A percentile compares a stretch with the other conserved stretches of the same genome.
phyloP scores from a whole-genome alignment of 106 monocot species.

The Apostasia shenzhenica region DNA sequence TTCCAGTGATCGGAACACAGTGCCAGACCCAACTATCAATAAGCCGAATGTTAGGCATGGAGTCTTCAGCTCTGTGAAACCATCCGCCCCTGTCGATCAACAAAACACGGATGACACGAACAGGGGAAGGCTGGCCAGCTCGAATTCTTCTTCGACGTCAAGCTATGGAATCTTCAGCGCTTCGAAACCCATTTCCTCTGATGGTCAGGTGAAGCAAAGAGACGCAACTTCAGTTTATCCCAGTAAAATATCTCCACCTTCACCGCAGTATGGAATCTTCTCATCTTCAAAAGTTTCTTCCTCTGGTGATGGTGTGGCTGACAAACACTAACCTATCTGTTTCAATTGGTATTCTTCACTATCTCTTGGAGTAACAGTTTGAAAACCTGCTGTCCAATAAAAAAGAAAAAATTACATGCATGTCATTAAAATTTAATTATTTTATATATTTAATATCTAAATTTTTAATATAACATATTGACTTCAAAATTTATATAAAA shows the following conservation, averaged over 20 bases:
- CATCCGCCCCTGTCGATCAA: neutral
- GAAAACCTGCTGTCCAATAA: too few relatives aligned
- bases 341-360: too few relatives aligned
- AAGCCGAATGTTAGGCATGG: constrained; percentile 14
- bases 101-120: neutral
- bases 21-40: neutral
- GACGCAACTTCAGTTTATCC: neutral
- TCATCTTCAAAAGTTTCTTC: neutral
- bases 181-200: constrained; percentile 9
- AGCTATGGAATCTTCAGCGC: constrained; percentile 23
- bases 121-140: neutral
- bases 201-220: constrained; percentile 3
- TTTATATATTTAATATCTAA: too few relatives aligned
- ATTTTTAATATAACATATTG: too few relatives aligned
- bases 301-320: neutral
- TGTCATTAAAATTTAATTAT: too few relatives aligned
- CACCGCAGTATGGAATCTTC: constrained; percentile 3
- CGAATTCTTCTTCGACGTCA: neutral
- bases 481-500: too few relatives aligned
- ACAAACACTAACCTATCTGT: too few relatives aligned
- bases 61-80: constrained; percentile 17
- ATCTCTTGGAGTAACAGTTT: too few relatives aligned
- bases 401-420: too few relatives aligned
- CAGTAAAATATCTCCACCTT: constrained; percentile 1
- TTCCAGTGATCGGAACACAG: constrained; percentile 8